Base-by-base conservation (phyloP, 306 rosid genomes). In the Begonia fuchsioides region DNA sequence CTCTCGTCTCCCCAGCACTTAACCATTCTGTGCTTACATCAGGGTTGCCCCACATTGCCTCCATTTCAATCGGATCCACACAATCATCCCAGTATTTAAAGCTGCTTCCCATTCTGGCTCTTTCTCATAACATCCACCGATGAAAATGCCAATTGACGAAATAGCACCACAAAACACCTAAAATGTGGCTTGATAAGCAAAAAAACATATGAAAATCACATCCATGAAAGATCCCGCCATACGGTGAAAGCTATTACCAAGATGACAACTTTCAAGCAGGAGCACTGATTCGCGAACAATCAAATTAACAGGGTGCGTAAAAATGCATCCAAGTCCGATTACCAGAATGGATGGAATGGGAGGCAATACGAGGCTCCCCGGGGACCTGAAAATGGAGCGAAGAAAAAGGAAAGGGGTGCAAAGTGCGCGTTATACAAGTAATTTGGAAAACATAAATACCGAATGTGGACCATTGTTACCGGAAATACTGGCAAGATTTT, bases 81-180 rank as follows among this genome's bases (percentile, higher is more conserved):
- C 95, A 88, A 49, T 88, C 90, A 67, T 81, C 64, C 97, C 97
- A 88, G 62, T 63, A 84, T 51, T 53, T 66, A 46, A 72, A 88
- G 65, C 70, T 67, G 20, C 50, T 43, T 14, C 77, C 67, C 94
- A 83, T 83, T 67, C 69, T 45, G 49, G 53, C 60, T 52, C 43
- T 39, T 55, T 62, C 60, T 38, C 39, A 19, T 11, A 43, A 35
- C 43, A 64, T 54, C 69, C 46, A 55, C 55, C 8, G n/a, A 44
- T 18, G n/a, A 12, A 72, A 63, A 16, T 44, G 43, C n/a, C 35
- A 26, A 26, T 26, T 6, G 35, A 5, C 35, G 32, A 20, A 20
- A 20, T 26, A 1, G 35, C 35, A 26, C 35, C 4, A 8, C 8
- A 26, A 26, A 26, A 26, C 35, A 3, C 35, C 35, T 26, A 26